Conservation (phyloP, 768 basidiomycete genomes). For the Naganishia randhawae region DNA sequence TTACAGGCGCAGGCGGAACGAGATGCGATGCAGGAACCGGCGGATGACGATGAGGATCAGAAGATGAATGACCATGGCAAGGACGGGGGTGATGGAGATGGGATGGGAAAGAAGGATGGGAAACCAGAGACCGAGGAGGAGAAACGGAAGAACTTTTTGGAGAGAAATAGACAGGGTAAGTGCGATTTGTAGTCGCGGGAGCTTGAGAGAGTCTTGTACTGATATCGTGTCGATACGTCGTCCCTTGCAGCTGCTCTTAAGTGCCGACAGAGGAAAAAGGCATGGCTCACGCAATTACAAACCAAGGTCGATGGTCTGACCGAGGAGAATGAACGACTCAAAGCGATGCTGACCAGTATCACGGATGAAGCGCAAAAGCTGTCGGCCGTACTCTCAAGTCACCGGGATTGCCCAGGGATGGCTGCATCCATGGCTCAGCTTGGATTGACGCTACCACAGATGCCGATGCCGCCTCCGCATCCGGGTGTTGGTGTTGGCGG, state of each 20-base stretch:
- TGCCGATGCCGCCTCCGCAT: conserved; percentile 14
- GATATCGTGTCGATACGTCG: background rate
- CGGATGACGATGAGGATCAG: conserved; percentile 45
- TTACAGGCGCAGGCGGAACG: conserved; percentile 14
- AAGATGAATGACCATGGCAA: conserved; percentile 30
- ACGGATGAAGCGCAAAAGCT: conserved; percentile 89
- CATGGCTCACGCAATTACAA: conserved; percentile 89
- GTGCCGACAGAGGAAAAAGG: conserved; percentile 98
- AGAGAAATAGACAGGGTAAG: conserved; percentile 93
- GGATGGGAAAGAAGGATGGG: conserved; percentile 54
- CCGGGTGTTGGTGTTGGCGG: too few relatives aligned
- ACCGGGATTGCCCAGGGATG: conserved; percentile 50
- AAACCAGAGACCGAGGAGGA: conserved; percentile 97
- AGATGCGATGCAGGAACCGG: conserved; percentile 40
- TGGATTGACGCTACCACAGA: conserved; percentile 22
- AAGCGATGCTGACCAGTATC: conserved; percentile 75
- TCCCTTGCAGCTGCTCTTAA: conserved; percentile 76
- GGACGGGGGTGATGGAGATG: conserved; percentile 19
- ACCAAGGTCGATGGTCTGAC: conserved; percentile 85
- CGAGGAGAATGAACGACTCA: conserved; percentile 93
- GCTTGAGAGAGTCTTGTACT: background rate
- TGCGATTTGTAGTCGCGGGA: conserved; percentile 25
- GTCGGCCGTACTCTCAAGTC: conserved; percentile 51
- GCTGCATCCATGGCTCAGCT: conserved; percentile 29
- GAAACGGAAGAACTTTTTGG: conserved; percentile 92